Evolutionary conservation across 2,329 filamentous ascomycete genomes (phyloP).

Genomic region (Plenodomus lindquistii): DNA sequence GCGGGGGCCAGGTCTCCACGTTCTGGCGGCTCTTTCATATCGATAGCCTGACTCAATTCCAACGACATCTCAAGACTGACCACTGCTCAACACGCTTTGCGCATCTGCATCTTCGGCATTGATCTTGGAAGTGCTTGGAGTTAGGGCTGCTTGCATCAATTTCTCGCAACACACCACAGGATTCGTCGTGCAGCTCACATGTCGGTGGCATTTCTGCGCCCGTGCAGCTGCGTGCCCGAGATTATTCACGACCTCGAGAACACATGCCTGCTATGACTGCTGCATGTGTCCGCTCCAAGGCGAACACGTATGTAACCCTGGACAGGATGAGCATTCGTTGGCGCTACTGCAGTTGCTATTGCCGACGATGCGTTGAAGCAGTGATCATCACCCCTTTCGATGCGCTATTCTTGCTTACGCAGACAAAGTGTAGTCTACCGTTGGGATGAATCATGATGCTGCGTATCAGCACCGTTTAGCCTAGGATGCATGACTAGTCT

Average conservation of each 20-base stretch:
- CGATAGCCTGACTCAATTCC: constrained; percentile 20
- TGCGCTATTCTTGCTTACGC: constrained; percentile 6
- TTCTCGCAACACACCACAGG: too few species aligned
- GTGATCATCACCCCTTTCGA: constrained; percentile 10
- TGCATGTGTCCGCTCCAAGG: constrained; percentile 2
- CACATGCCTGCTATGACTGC: not conserved
- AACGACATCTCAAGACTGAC: constrained; percentile 17
- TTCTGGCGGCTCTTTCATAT: constrained; percentile 16
- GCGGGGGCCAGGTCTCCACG: constrained; percentile 16
- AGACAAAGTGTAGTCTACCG: not conserved
- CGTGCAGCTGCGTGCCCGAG: constrained; percentile 6
- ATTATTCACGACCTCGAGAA: not conserved
- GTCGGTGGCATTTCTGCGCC: not conserved
- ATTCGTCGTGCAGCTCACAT: not conserved
- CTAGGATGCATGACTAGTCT: constrained; percentile 1
- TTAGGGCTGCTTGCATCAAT: not conserved
- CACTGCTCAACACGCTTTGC: not conserved
- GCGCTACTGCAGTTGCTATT: constrained; percentile 4
- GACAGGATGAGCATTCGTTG: constrained; percentile 6
- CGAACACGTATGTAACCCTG: not conserved
- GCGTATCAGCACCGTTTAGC: not conserved
- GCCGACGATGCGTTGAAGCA: constrained; percentile 10
- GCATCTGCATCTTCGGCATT: not conserved
- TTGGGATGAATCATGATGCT: not conserved
- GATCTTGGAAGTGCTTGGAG: not conserved